Conservation (phyloP, 352 stramenopile species). For the Globisporangium megalacanthum region DNA sequence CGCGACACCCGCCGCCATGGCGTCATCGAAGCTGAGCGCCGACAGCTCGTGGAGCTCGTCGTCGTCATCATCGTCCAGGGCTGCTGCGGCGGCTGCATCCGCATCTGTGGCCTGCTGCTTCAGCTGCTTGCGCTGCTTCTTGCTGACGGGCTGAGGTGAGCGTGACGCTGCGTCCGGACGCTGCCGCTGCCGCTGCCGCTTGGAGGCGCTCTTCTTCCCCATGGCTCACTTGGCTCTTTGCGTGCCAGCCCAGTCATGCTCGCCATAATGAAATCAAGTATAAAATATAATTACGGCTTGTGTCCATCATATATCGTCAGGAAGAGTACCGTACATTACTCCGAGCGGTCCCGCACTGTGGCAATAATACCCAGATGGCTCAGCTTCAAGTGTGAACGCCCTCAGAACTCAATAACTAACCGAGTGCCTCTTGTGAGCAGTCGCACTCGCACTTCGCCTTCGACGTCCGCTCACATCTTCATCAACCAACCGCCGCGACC, state of each 20-base stretch:
- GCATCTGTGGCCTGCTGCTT: constrained; percentile 13
- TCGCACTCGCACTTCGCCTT: background rate
- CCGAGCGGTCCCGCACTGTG: too few relatives aligned
- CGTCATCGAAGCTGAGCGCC: constrained; percentile 50
- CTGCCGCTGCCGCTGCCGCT: constrained; percentile 26
- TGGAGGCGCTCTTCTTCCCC: constrained; percentile 45
- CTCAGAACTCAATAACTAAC: too few relatives aligned
- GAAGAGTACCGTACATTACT: background rate
- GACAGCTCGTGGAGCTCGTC: constrained; percentile 27
- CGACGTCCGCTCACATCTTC: background rate
- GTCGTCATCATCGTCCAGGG: too few relatives aligned
- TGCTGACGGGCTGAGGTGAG: constrained; percentile 3
- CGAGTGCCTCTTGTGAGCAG: too few relatives aligned
- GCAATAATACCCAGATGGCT: too few relatives aligned
- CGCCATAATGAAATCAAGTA: background rate
- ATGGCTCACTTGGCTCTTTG: constrained; percentile 9
- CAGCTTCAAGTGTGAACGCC: too few relatives aligned
- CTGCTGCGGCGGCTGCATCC: constrained; percentile 14
- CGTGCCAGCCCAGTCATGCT: background rate
- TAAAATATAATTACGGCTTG: background rate
- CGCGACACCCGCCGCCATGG: constrained; percentile 50
- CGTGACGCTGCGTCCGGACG: constrained; percentile 3
- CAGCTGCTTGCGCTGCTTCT: constrained; percentile 17
- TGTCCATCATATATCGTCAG: too few relatives aligned
- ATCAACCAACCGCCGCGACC: background rate